Percentiles rank a stretch among this genome's conserved stretches.
phyloP scores from a whole-genome alignment of 1,284 basidiomycete species.

The Chalciporus sp. region DNA sequence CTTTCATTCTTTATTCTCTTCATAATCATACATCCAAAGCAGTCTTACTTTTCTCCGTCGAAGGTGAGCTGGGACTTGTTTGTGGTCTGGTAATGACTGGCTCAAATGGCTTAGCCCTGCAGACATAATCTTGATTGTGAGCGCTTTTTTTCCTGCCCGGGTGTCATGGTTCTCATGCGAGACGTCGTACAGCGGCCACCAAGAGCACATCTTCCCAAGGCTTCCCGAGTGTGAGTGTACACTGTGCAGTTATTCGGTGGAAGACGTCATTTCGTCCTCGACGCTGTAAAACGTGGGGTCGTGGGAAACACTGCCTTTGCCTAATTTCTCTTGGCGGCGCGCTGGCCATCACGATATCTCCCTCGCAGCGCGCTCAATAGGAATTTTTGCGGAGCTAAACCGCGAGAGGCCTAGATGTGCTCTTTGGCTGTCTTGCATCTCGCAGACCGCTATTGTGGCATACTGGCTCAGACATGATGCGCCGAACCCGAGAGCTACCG shows the following conservation, averaged over 20 bases:
- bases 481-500: conserved; percentile 19
- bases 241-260: not conserved
- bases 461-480: not conserved
- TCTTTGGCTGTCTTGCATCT: not conserved
- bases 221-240: conserved; percentile 26
- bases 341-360: conserved; percentile 1
- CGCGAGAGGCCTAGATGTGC: not conserved
- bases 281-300: conserved; percentile 62
- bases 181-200: conserved; percentile 10
- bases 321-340: conserved; percentile 21
- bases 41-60: conserved; percentile 6
- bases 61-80: conserved; percentile 21
- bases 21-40: conserved; percentile 23
- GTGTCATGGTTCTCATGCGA: not conserved
- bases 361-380: not conserved
- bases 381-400: not conserved
- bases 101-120: conserved; percentile 1
- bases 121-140: conserved; percentile 13
- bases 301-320: conserved; percentile 41
- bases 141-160: conserved; percentile 6
- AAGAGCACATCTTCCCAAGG: not conserved
- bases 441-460: not conserved
- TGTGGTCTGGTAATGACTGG: conserved; percentile 2
- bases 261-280: conserved; percentile 38
- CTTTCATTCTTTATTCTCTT: conserved; percentile 26